Evolutionary conservation across 768 basidiomycete genomes (phyloP).

Genomic region (Kwoniella botswanensis): DNA sequence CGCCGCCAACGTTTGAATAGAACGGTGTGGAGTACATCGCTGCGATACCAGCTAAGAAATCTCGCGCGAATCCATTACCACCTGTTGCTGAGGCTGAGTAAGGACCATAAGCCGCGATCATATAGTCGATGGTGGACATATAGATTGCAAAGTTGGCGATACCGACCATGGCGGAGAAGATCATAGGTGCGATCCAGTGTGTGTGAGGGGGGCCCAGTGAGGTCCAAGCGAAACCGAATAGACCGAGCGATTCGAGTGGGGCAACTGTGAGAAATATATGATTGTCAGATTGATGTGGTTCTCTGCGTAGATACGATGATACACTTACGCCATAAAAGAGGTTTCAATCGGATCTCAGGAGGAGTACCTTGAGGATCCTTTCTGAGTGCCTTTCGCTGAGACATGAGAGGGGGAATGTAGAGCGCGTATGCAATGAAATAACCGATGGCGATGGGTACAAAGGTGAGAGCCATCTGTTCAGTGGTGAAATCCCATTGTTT

Average conservation of each 20-base stretch:
- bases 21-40: slow-evolving; percentile 48
- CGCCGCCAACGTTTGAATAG: slow-evolving; percentile 38
- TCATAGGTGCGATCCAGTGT: slow-evolving; percentile 72
- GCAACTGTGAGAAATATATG: slow-evolving; percentile 17
- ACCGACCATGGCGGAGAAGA: slow-evolving; percentile 60
- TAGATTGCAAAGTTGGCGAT: slow-evolving; percentile 50
- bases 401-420: slow-evolving; percentile 41
- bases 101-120: slow-evolving; percentile 52
- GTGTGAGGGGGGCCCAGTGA: slow-evolving; percentile 56
- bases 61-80: slow-evolving; percentile 53
- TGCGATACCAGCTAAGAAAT: slow-evolving; percentile 53
- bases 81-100: slow-evolving; percentile 53
- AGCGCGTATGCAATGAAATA: slow-evolving; percentile 47
- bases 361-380: slow-evolving; percentile 34
- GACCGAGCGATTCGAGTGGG: slow-evolving; percentile 48
- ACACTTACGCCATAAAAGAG: slow-evolving; percentile 39
- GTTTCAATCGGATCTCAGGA: slow-evolving; percentile 47
- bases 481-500: slow-evolving; percentile 48
- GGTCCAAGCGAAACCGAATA: slow-evolving; percentile 51
- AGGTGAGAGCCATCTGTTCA: slow-evolving; percentile 43
- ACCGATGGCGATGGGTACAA: slow-evolving; percentile 50
- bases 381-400: slow-evolving; percentile 26
- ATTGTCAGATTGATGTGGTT: no score
- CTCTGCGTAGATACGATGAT: neutral
- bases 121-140: slow-evolving; percentile 48